These are phyloP conservation scores for Solanum dulcamara DNA, from an alignment of 257 asterid species.

Conservation along the genomic window DNA sequence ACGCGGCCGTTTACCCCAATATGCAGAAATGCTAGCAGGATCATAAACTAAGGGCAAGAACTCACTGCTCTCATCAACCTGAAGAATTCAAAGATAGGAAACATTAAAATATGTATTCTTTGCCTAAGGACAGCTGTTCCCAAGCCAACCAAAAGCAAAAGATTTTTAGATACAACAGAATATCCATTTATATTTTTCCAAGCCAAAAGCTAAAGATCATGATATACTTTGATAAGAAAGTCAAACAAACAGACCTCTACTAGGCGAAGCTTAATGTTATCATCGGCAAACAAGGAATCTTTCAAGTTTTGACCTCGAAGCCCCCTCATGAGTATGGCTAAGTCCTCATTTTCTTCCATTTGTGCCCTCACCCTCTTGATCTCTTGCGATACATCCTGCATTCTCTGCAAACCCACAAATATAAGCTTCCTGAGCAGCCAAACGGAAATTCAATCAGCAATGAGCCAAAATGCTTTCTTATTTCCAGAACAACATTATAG, in stretches of 20 bases:
- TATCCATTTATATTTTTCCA: neutral
- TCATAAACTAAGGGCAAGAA: constrained; percentile 86
- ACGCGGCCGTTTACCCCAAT: constrained; percentile 97
- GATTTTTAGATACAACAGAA: neutral
- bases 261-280: constrained; percentile 71
- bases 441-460: neutral
- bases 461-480: no score
- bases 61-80: constrained; percentile 97
- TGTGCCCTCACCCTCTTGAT: constrained; percentile 93
- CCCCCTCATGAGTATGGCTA: constrained; percentile 87
- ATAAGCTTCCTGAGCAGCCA: no score
- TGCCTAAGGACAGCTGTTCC: neutral
- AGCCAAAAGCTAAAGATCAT: neutral
- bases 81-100: constrained; percentile 8
- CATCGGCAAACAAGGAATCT: constrained; percentile 75
- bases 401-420: constrained; percentile 56
- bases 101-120: neutral
- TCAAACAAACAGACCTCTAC: constrained; percentile 57
- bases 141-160: neutral
- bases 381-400: constrained; percentile 84
- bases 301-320: constrained; percentile 91
- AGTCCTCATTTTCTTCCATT: constrained; percentile 93
- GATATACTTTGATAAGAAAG: neutral
- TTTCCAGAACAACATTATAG: no score
- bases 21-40: constrained; percentile 70